phyloP scores from a whole-genome alignment of 2,329 filamentous ascomycete species.

The Fusarium annulatum region DNA sequence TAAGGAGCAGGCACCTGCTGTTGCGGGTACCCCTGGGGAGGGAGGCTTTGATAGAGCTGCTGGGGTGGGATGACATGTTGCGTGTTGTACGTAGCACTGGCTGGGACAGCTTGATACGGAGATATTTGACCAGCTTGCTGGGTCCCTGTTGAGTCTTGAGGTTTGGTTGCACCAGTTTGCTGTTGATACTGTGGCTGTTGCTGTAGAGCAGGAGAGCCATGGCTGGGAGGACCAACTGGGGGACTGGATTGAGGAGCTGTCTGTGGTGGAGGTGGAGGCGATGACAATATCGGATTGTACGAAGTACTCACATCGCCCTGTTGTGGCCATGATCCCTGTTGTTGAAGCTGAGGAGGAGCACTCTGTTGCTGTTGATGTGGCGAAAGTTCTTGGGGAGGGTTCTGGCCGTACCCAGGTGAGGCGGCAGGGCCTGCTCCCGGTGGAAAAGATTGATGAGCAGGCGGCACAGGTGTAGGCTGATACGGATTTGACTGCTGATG shows the following conservation, averaged over 20 bases:
- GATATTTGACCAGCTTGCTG: not conserved
- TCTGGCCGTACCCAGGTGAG: not conserved
- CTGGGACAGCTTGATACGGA: not conserved
- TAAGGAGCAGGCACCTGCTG: not conserved
- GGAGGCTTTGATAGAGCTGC: not conserved
- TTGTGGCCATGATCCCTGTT: not conserved
- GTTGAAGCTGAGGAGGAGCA: not conserved
- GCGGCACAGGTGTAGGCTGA: not conserved
- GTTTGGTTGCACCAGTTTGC: not conserved
- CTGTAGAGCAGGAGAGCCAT: not conserved
- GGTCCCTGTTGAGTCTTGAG: not conserved
- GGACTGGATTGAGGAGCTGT: not conserved
- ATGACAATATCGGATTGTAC: not conserved
- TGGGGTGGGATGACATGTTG: not conserved
- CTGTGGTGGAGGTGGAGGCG: not conserved
- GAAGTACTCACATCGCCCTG: not conserved
- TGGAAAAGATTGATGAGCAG: not conserved
- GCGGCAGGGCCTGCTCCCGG: not conserved
- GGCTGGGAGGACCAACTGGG: not conserved
- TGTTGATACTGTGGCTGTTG: slow-evolving; percentile 1
- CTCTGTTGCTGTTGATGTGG: slow-evolving; percentile 5
- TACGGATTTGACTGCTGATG: not conserved
- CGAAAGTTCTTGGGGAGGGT: not conserved
- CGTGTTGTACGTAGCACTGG: not conserved
- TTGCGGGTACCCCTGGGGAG: not conserved